phyloP scores from a whole-genome alignment of 73 alveolate species.

The Strombidium stylifer region DNA sequence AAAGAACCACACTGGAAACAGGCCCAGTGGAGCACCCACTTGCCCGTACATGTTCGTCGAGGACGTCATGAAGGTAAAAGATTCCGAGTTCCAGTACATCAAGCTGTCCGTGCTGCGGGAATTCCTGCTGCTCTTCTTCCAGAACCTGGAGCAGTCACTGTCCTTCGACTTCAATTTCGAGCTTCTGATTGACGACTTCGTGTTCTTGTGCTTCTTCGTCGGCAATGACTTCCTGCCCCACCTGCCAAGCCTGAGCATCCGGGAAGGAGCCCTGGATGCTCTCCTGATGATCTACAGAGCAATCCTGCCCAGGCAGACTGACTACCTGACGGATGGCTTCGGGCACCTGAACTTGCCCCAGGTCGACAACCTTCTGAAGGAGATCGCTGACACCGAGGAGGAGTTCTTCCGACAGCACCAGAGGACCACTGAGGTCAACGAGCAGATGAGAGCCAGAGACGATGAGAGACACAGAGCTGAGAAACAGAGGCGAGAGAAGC shows the following conservation, averaged over 20 bases:
- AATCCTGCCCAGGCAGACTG: constrained; percentile 75
- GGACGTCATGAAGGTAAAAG: not conserved
- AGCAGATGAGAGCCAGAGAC: constrained; percentile 4
- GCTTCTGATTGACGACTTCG: constrained; percentile 97
- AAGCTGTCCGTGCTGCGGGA: constrained; percentile 88
- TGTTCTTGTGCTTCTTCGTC: constrained; percentile 98
- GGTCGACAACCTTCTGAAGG: constrained; percentile 68
- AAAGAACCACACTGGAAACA: constrained; percentile 63
- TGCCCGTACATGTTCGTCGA: not conserved
- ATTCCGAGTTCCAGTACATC: constrained; percentile 71
- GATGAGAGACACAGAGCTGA: constrained; percentile 11
- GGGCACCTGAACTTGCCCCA: constrained; percentile 67
- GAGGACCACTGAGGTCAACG: constrained; percentile 35
- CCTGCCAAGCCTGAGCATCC: constrained; percentile 95
- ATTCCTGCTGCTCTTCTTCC: constrained; percentile 79
- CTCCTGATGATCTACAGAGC: constrained; percentile 85
- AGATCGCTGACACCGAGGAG: constrained; percentile 82
- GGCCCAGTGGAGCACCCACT: constrained; percentile 20
- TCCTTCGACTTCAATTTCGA: constrained; percentile 80
- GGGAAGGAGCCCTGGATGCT: constrained; percentile 99
- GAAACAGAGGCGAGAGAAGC: not conserved
- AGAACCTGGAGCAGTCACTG: constrained; percentile 39
- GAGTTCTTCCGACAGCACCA: constrained; percentile 65
- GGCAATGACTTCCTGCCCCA: constrained; percentile 99
- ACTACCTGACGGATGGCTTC: constrained; percentile 72